Base-by-base conservation (phyloP, 148 eudicot genomes). In the Camellia japonica region DNA sequence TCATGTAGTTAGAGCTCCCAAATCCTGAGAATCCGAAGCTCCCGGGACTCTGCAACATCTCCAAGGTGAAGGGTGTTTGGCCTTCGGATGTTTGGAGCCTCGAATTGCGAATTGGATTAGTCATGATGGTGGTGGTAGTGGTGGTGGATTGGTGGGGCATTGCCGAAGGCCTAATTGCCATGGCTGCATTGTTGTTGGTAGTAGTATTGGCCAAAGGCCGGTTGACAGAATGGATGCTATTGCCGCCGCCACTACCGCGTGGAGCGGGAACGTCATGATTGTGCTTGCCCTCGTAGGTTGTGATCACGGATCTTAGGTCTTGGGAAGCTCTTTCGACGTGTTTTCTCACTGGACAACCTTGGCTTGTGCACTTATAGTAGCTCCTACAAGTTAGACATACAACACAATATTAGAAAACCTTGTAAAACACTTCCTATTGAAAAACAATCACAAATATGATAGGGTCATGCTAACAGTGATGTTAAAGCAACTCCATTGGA, bases 201-300 rank as follows among this genome's bases (percentile, higher is more conserved):
- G 19, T 71, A 30, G 44, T 71, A 79, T 11, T 77, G 42, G 86
- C 76, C 44, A 71, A 12, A 72, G 85, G 79, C 84, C 89, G 73
- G 81, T 74, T 65, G 55, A 79, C 16, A 8, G 85, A 52, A 62
- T 82, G 76, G 80, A 20, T 58, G 23, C 87, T 85, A 60, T 90
- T 87, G 68, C 94, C 94, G 80, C 42, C 51, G 23, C 87, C 87
- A 60, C 91, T 87, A 65, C 94, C 94, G 6, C 94, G 88, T 41
- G 97, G 86, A 38, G 90, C 93, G 5, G 97, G 97, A 52, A 93
- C 88, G 5, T 93, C 91, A 23, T 93, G 97, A 84, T 90, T 91
- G 91, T 93, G 97, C 80, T 90, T 93, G 7, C 94, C 94, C 80
- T 93, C 97, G 46, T 93, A 93, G 76, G 97, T 93, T 44, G 97